These are phyloP conservation scores for Cladosporium sp. DNA, from an alignment of 2,329 filamentous ascomycete genomes.

Conservation along the genomic window DNA sequence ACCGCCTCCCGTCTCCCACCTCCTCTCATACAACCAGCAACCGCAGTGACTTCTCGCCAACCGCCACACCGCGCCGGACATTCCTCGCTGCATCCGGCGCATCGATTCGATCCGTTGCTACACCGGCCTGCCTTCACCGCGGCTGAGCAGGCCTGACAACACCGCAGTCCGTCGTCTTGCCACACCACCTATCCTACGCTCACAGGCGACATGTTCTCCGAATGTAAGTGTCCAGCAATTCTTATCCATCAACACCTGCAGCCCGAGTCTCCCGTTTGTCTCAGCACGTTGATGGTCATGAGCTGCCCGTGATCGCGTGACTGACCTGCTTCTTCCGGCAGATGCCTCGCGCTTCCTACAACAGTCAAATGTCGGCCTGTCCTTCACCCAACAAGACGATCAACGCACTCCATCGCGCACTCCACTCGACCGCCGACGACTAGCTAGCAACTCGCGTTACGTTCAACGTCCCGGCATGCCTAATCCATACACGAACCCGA, in stretches of 20 bases:
- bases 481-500: constrained; percentile 62
- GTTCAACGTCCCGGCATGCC: constrained; percentile 48
- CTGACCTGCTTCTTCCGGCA: constrained; percentile 40
- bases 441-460: constrained; percentile 42
- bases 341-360: constrained; percentile 95
- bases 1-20: neutral
- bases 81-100: constrained; percentile 12
- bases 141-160: neutral
- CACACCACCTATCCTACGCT: neutral
- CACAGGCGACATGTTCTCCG: constrained; percentile 63
- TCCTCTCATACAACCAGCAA: neutral
- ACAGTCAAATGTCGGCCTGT: constrained; percentile 89
- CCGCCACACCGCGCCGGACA: constrained; percentile 1
- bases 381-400: constrained; percentile 51
- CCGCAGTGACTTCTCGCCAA: neutral
- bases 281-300: constrained; percentile 22
- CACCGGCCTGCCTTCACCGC: neutral
- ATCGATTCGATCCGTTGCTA: constrained; percentile 1
- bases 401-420: constrained; percentile 37
- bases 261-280: neutral
- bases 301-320: constrained; percentile 35
- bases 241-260: constrained; percentile 21
- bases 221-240: constrained; percentile 58
- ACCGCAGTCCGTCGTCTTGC: neutral
- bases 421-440: constrained; percentile 43